Base-by-base conservation (phyloP, 192 early-diverging fungal species). In the Gamsiella multidivaricata region DNA sequence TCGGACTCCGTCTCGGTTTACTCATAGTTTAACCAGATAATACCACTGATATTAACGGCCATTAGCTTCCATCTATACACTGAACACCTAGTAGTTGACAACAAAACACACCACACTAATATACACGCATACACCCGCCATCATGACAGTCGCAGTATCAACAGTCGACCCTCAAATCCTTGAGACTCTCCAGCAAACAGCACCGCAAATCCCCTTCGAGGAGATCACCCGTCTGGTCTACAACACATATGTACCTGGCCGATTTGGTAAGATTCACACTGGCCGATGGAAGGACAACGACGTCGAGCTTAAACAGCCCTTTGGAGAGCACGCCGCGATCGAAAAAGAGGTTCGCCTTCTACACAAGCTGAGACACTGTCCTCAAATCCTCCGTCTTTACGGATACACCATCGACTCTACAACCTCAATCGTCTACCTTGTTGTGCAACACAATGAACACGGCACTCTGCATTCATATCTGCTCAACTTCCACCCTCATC, bases 211-310 rank as follows among this genome's bases (percentile, higher is more conserved):
- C 54, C 66, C 65, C 20, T 69, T 64, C 25, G 60, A 78, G 12
- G 74, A 78, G n/a, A 54, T 78, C 23, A 28, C 54, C 2, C 58
- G 66, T 3, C 43, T 64, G 10, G 15, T 29, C 37, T 69, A 53
- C 61, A 69, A 78, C 55, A 59, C 61, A 12, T 46, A 58, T 23
- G 42, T 69, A 12, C 74, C 74, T 37, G 74, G 74, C 5, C 60
- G 74, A 0, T 63, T 63, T 41, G 54, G 37, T 3, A 39, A 57
- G n/a, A 49, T 64, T 2, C 66, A 78, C 33, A 63, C 52, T 10
- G 74, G 74, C 31, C 74, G 74, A 5, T 78, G 74, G 74, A 61
- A 59, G 18, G 74, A 78, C 20, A 15, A 69, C 20, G 74, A 78
- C 8, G 46, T 78, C 3, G 74, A 69, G 31, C 31, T 78, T 3